Evolutionary conservation across 192 early-diverging fungal species (phyloP).

Genomic region (Backusella morwellensis): DNA sequence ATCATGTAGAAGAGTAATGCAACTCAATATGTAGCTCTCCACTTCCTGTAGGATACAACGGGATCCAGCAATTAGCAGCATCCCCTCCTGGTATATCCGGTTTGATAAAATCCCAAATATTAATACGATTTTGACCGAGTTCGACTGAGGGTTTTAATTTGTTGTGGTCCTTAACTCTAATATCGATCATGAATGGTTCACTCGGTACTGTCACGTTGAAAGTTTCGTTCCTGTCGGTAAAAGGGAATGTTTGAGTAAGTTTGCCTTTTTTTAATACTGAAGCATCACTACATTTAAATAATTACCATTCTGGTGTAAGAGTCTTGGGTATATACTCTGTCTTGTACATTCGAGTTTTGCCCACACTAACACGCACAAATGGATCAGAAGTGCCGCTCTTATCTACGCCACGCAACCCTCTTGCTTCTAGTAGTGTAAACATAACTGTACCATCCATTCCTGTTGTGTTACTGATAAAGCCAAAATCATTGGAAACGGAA

Average conservation of each 20-base stretch:
- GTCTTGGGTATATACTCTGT: slow-evolving; percentile 29
- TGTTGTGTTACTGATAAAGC: background rate
- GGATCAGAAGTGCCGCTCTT: slow-evolving; percentile 25
- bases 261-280: background rate
- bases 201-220: background rate
- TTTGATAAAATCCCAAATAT: slow-evolving; percentile 32
- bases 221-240: slow-evolving; percentile 18
- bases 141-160: slow-evolving; percentile 9
- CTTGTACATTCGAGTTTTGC: slow-evolving; percentile 18
- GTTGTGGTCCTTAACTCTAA: slow-evolving; percentile 31
- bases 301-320: slow-evolving; percentile 29
- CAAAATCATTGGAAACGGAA: background rate
- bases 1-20: background rate
- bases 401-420: slow-evolving; percentile 57
- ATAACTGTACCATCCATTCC: slow-evolving; percentile 22
- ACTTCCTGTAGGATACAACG: slow-evolving; percentile 20
- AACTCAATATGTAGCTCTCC: slow-evolving; percentile 20
- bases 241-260: background rate
- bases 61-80: slow-evolving; percentile 14
- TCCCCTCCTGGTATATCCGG: background rate
- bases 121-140: slow-evolving; percentile 19
- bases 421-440: slow-evolving; percentile 47
- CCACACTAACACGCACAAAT: slow-evolving; percentile 20
- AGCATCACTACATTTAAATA: background rate
- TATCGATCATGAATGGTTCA: slow-evolving; percentile 21